Evolutionary conservation across 2,329 filamentous ascomycete genomes (phyloP).

Genomic region (Fusarium domesticum): DNA sequence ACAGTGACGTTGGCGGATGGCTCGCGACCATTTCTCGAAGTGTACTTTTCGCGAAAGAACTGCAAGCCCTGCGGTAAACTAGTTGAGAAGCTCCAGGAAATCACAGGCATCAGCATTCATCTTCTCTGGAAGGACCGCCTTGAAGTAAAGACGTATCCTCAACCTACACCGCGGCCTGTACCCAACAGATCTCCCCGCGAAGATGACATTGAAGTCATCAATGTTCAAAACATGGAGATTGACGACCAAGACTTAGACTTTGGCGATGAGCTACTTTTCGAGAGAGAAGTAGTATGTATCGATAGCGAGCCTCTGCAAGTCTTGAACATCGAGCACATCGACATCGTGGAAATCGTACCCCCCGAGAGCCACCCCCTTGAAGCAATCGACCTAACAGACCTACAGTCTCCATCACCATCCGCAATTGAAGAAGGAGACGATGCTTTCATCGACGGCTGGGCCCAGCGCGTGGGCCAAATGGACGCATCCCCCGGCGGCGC

Average conservation of each 20-base stretch:
- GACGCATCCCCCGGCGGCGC: constrained; percentile 26
- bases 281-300: neutral
- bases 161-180: neutral
- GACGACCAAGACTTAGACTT: constrained; percentile 26
- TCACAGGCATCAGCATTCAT: constrained; percentile 29
- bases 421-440: constrained; percentile 9
- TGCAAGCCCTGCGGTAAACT: constrained; percentile 31
- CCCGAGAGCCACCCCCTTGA: constrained; percentile 8
- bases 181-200: neutral
- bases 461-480: constrained; percentile 35
- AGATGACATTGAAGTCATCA: neutral
- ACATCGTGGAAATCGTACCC: constrained; percentile 2
- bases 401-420: constrained; percentile 9
- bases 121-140: constrained; percentile 32
- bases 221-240: neutral
- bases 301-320: constrained; percentile 1
- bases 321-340: constrained; percentile 14
- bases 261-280: constrained; percentile 12
- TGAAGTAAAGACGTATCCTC: constrained; percentile 26
- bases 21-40: constrained; percentile 30
- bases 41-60: constrained; percentile 37
- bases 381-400: constrained; percentile 19
- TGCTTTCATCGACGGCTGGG: constrained; percentile 28
- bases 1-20: constrained; percentile 26
- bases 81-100: constrained; percentile 22